Evolutionary conservation across 305 asterid species (phyloP).

Genomic region (Plantago coronopus): DNA sequence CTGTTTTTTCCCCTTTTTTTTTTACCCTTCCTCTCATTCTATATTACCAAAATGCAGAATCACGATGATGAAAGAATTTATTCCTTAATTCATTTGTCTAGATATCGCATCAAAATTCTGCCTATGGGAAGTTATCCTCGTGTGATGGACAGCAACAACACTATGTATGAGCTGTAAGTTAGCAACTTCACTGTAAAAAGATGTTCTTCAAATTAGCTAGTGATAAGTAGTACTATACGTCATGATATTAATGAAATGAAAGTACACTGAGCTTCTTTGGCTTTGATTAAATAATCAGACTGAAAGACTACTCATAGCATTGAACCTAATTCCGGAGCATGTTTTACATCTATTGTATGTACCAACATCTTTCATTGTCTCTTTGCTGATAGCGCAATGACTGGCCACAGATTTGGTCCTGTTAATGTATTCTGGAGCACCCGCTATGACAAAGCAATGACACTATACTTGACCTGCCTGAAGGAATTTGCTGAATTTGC

Average conservation of each 20-base stretch:
- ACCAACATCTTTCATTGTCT: too few relatives aligned
- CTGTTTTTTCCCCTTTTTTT: neutral
- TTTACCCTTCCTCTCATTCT: neutral
- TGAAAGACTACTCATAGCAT: neutral
- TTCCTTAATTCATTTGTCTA: constrained; percentile 44
- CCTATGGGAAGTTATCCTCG: constrained; percentile 99
- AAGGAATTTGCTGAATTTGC: constrained; percentile 98
- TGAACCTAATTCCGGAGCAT: neutral
- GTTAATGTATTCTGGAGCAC: constrained; percentile 99
- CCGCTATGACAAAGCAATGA: constrained; percentile 98
- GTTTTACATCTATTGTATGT: constrained; percentile 5
- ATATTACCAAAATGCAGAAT: neutral
- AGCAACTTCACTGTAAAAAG: constrained; percentile 6
- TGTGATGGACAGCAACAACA: constrained; percentile 81
- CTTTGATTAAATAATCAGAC: neutral
- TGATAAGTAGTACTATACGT: constrained; percentile 11
- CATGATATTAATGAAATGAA: neutral
- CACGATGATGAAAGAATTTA: constrained; percentile 17
- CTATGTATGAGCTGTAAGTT: constrained; percentile 89
- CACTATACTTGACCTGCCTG: constrained; percentile 80
- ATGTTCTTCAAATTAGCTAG: constrained; percentile 10
- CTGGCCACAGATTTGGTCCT: constrained; percentile 73
- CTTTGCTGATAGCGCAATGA: too few relatives aligned
- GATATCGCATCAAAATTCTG: constrained; percentile 87
- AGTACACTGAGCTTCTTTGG: neutral